These are phyloP conservation scores for Physocladia obscura DNA, from an alignment of 192 early-diverging fungal species.

Conservation along the genomic window DNA sequence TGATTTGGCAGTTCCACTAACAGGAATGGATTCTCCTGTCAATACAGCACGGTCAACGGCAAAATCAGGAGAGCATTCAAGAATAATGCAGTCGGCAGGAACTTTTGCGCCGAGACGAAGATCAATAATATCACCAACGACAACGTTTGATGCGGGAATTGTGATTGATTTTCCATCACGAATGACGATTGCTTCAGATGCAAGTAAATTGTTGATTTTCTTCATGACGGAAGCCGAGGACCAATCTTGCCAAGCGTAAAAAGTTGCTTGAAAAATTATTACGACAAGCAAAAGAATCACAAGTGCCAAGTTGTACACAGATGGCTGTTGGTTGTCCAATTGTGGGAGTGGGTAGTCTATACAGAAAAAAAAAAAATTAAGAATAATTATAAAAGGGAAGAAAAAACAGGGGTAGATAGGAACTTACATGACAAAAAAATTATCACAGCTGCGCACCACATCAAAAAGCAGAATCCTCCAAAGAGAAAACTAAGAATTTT, in stretches of 20 bases:
- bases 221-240: constrained; percentile 29
- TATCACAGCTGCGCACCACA: constrained; percentile 32
- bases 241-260: constrained; percentile 38
- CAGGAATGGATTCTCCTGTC: constrained; percentile 74
- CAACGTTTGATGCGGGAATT: constrained; percentile 60
- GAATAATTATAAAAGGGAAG: neutral
- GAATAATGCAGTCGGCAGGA: constrained; percentile 74
- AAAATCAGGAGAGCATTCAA: constrained; percentile 66
- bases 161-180: constrained; percentile 57
- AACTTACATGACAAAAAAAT: constrained; percentile 26
- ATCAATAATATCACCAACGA: constrained; percentile 74
- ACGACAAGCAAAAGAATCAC: constrained; percentile 31
- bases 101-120: constrained; percentile 69
- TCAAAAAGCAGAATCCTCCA: constrained; percentile 38
- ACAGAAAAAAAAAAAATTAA: neutral
- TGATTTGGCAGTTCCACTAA: constrained; percentile 56
- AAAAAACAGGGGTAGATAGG: no score
- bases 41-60: constrained; percentile 76
- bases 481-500: constrained; percentile 33
- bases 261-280: constrained; percentile 29
- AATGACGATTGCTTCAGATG: constrained; percentile 53
- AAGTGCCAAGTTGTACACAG: constrained; percentile 27
- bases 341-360: constrained; percentile 28
- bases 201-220: constrained; percentile 18
- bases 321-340: neutral